Percentiles rank a stretch among this genome's conserved stretches.
Evolutionary conservation across 495 filamentous ascomycete genomes (phyloP).

Genomic region (Annulohypoxylon bovei): DNA sequence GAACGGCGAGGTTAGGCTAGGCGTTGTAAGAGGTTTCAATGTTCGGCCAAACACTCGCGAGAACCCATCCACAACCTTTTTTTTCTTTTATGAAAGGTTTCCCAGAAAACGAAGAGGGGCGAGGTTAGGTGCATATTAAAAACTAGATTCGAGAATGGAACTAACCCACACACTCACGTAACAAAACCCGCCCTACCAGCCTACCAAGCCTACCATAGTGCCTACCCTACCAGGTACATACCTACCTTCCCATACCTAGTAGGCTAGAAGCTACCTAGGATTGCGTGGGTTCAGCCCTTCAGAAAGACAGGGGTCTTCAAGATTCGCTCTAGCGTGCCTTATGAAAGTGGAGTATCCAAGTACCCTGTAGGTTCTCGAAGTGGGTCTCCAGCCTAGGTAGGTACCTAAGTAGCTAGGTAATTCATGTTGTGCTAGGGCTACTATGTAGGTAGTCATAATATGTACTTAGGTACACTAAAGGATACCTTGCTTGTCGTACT

Average conservation of each 20-base stretch:
- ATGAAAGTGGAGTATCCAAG: background rate
- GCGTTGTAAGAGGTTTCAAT: conserved; percentile 8
- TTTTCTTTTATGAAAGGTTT: conserved; percentile 27
- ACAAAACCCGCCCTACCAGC: conserved; percentile 31
- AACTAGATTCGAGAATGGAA: conserved; percentile 40
- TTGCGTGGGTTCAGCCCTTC: conserved; percentile 33
- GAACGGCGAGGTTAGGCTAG: conserved; percentile 24
- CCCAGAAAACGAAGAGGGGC: conserved; percentile 35
- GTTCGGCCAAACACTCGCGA: conserved; percentile 35
- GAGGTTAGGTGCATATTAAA: conserved; percentile 45
- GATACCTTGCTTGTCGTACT: conserved; percentile 19
- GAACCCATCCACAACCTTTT: conserved; percentile 34
- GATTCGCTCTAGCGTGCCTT: conserved; percentile 20
- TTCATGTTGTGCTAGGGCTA: background rate
- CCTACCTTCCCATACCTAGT: background rate
- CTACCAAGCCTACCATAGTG: conserved; percentile 15
- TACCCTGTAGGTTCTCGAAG: conserved; percentile 4
- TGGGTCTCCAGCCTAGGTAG: background rate
- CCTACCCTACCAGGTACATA: background rate
- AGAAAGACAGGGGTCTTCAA: conserved; percentile 11
- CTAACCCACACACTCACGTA: conserved; percentile 36
- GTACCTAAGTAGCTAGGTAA: background rate
- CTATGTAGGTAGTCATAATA: background rate
- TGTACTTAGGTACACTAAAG: background rate
- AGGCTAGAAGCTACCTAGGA: conserved; percentile 3